Evolutionary conservation across 176 grass and related monocot species (phyloP), one percentile per base, ranked within the genome.

Genomic region (Oryza coarctata): DNA sequence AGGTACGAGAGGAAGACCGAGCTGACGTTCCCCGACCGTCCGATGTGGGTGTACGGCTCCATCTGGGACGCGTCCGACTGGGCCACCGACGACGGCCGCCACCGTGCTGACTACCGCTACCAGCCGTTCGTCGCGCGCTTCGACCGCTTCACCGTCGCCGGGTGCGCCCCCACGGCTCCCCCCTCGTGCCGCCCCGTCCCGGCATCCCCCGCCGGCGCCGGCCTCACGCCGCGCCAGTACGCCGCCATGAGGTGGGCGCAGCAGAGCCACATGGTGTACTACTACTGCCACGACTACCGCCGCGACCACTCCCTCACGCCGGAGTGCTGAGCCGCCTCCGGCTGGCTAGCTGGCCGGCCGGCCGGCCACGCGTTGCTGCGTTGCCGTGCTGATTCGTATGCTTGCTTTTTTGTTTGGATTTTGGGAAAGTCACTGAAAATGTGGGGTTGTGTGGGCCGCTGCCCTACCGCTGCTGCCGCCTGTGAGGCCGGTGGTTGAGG

Each of bases 31-130:
- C 94, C 94, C 0, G 88, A 84, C 65, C 32, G 94, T 0, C 88
- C 90, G 6, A 93, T 96, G 94, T 96, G 90, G 94, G 77, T 65
- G n/a, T 96, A 93, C 73, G 94, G 94, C 13, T 93, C 94, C 23
- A 96, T 96, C 36, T 96, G 94, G 94, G 94, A 96, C 72, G 94
- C 94, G 15, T 93, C 94, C 0, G 81, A 84, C 25, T 96, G 94
- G 94, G 94, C 94, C 39, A 96, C 94, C 3, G 90, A 96, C 38
- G 76, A 90, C 68, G 94, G 94, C 23, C 80, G 86, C 32, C 80
- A 93, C 86, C 64, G 84, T 18, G 90, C 94, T 7, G 88, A 96
- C 85, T 96, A 96, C 80, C 79, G 80, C 14, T 96, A 91, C 83
- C 90, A 93, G 72, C 94, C 94, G 0, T 96, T 96, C 65, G 83